A percentile compares a stretch with the other conserved stretches of the same genome.
Conservation (phyloP, 805 yeast species). For the Saccharomycopsis fodiens region DNA sequence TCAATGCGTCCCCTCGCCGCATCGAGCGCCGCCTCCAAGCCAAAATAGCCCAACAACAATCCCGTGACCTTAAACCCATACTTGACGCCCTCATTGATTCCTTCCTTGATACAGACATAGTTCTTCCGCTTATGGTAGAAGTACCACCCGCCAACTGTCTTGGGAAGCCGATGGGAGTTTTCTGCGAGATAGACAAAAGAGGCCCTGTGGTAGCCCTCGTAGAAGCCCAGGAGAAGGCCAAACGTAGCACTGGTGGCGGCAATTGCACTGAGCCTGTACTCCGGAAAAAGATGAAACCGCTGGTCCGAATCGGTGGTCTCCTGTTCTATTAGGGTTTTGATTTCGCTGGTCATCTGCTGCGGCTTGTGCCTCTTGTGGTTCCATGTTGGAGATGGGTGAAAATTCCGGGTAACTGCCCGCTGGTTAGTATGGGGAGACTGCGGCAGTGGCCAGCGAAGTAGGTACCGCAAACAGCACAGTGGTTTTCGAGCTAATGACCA, state of each 20-base stretch:
- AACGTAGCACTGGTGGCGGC: constrained; percentile 32
- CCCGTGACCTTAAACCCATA: constrained; percentile 35
- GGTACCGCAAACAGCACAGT: too few species aligned
- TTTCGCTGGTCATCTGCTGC: neutral
- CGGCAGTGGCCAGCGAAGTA: too few species aligned
- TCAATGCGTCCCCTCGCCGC: constrained; percentile 44
- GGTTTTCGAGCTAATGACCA: neutral
- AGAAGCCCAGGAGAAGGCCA: constrained; percentile 50
- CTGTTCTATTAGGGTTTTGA: neutral
- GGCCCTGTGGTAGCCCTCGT: constrained; percentile 47
- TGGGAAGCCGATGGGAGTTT: constrained; percentile 76
- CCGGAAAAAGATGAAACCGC: constrained; percentile 44
- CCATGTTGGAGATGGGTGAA: too few species aligned
- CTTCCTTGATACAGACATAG: constrained; percentile 57
- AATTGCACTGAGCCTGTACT: constrained; percentile 37
- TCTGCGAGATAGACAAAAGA: constrained; percentile 63
- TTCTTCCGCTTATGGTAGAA: constrained; percentile 80
- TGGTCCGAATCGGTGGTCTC: constrained; percentile 22
- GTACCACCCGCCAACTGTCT: constrained; percentile 77
- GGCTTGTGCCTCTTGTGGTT: too few species aligned
- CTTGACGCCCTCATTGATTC: constrained; percentile 41
- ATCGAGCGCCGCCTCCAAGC: constrained; percentile 58
- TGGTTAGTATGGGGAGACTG: too few species aligned
- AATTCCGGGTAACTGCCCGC: too few species aligned
- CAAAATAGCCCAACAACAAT: constrained; percentile 45